Evolutionary conservation across 2,329 filamentous ascomycete species (phyloP).

Genomic region (Aspergillus pseudoterreus): DNA sequence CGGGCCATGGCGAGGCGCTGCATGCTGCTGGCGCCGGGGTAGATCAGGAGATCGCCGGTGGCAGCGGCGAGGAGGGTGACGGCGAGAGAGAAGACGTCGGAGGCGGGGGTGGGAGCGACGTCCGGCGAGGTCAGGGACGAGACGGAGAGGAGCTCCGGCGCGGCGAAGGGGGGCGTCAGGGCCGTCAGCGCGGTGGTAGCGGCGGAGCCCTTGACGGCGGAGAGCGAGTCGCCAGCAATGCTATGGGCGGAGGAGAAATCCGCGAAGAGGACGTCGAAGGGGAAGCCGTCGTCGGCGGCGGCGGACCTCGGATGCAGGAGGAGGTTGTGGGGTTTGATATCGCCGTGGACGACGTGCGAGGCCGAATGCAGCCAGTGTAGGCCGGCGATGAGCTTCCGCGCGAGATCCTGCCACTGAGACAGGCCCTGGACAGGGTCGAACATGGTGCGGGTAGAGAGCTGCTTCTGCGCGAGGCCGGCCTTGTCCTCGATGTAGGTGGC

Average conservation of each 20-base stretch:
- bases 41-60: slow-evolving; percentile 44
- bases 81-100: slow-evolving; percentile 46
- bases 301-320: slow-evolving; percentile 29
- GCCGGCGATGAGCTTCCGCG: slow-evolving; percentile 37
- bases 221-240: slow-evolving; percentile 3
- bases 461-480: slow-evolving; percentile 24
- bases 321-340: slow-evolving; percentile 48
- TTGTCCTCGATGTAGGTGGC: slow-evolving; percentile 39
- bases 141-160: slow-evolving; percentile 41
- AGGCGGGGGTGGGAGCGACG: slow-evolving; percentile 33
- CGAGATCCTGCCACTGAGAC: slow-evolving; percentile 38
- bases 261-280: slow-evolving; percentile 40
- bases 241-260: slow-evolving; percentile 44
- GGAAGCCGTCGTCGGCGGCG: slow-evolving; percentile 19
- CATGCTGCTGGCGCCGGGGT: slow-evolving; percentile 37
- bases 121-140: slow-evolving; percentile 33
- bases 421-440: slow-evolving; percentile 43
- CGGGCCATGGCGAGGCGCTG: slow-evolving; percentile 42
- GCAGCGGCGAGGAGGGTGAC: slow-evolving; percentile 44
- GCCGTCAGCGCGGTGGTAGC: slow-evolving; percentile 32
- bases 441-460: slow-evolving; percentile 41
- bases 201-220: slow-evolving; percentile 13
- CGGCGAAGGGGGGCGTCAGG: slow-evolving; percentile 44
- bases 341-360: slow-evolving; percentile 43
- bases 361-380: slow-evolving; percentile 43